Percentiles rank a stretch among this genome's conserved stretches.
phyloP scores from a whole-genome alignment of 2,329 filamentous ascomycete species.

The Cladophialophora yegresii region DNA sequence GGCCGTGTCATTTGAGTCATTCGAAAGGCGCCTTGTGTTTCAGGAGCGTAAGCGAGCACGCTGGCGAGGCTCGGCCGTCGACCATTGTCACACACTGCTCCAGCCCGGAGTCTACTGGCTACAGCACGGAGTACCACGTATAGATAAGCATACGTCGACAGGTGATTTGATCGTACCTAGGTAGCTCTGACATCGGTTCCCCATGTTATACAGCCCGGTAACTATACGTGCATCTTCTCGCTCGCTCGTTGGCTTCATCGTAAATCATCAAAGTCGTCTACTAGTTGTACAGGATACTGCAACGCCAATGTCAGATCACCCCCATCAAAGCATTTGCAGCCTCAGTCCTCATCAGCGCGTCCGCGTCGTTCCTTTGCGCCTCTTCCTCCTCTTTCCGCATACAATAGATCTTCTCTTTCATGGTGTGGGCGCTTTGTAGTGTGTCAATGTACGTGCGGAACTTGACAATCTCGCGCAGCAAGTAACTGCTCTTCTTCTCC shows the following conservation, averaged over 20 bases:
- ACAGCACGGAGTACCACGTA: not conserved
- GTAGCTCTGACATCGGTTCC: not conserved
- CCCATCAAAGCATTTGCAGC: conserved; percentile 8
- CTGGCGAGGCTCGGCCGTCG: not conserved
- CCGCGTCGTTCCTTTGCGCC: conserved; percentile 22
- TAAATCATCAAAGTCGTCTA: conserved; percentile 16
- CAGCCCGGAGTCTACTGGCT: not conserved
- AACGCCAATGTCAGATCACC: not conserved
- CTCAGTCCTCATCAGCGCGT: conserved; percentile 18
- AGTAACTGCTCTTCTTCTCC: conserved; percentile 91
- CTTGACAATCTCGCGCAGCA: conserved; percentile 92
- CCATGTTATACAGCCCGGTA: not conserved
- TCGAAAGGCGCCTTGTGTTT: not conserved
- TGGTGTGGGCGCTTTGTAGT: conserved; percentile 67
- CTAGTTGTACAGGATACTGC: conserved; percentile 10
- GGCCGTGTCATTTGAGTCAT: not conserved
- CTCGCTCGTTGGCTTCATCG: not conserved
- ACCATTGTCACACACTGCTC: not conserved
- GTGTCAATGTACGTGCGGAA: conserved; percentile 93
- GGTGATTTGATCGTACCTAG: not conserved
- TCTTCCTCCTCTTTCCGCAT: conserved; percentile 35
- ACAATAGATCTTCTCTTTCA: conserved; percentile 70
- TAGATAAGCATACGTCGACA: not conserved
- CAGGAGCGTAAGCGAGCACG: conserved; percentile 7
- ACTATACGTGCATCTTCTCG: not conserved